Evolutionary conservation across 768 basidiomycete species (phyloP), one percentile per base, ranked within the genome.

Genomic region (Grammothele lineata): DNA sequence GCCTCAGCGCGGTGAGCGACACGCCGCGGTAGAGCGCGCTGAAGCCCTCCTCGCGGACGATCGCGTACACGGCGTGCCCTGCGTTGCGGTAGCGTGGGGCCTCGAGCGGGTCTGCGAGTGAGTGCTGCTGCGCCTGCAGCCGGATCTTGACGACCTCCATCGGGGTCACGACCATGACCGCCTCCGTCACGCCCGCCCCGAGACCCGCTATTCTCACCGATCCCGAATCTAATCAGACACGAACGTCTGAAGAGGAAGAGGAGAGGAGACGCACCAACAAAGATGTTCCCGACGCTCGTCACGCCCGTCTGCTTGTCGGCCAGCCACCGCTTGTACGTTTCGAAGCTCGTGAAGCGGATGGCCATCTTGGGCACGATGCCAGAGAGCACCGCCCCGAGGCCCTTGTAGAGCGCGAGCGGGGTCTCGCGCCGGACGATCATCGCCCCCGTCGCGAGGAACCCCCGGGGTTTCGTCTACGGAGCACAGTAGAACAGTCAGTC

Each of bases 101-200:
- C 61, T 99, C 96, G 43, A 95, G 69, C 27, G 96, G 96, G 66
- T 99, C 96, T 6, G 93, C 91, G 39, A 99, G 75, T 18, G 95
- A 98, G 66, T 98, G 96, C 61, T 89, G 87, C 62, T 99, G 96
- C 3, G 96, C 95, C 68, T 99, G 96, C 58, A 99, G 70, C 22
- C 96, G 81, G 62, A 99, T 98, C 75, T 98, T 98, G 63, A 99
- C 90, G 17, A 98, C 96, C 64, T 99, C 96, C 96, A 99, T 98
- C 0, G 96, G 96, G 37, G 89, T 95, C 10, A 99, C 96, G 37
- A 99, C 92, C 14, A 82, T 74, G 15, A 99, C 80, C 2, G 94
- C 96, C 68, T 98, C 96, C 1, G 92, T 89, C n/a, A 85, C 85
- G 21, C 96, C 96, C 4, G 96, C 95, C 37, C 85, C 92, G 23